Percentiles rank a stretch among this genome's conserved stretches.
These are phyloP conservation scores for Colletotrichum sp. DNA, from an alignment of 2,329 filamentous ascomycete species.

Conservation along the genomic window DNA sequence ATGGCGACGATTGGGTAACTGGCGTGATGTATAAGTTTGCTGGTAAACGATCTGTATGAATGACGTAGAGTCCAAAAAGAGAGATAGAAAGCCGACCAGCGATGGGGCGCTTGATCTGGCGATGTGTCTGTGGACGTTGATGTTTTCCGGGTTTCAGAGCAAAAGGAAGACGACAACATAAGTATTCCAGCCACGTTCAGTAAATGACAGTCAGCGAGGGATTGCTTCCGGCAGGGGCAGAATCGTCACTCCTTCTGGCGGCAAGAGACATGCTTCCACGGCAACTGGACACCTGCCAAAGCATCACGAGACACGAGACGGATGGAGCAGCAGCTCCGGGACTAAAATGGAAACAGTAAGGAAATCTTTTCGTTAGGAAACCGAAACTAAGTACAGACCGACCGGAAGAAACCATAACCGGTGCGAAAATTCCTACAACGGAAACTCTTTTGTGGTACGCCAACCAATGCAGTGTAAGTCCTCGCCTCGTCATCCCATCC, in stretches of 20 bases:
- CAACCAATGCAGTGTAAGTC: conserved; percentile 55
- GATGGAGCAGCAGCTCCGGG: neutral
- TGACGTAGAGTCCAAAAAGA: conserved; percentile 4
- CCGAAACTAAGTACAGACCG: conserved; percentile 17
- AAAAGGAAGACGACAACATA: neutral
- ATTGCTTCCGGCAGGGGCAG: neutral
- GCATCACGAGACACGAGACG: neutral
- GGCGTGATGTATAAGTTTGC: neutral
- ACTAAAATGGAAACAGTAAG: neutral
- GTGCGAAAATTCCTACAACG: conserved; percentile 22
- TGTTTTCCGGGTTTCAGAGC: neutral
- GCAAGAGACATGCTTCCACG: neutral
- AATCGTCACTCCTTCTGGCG: accelerated
- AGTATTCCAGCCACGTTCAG: neutral
- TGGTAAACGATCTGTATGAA: neutral
- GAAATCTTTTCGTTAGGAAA: conserved; percentile 10
- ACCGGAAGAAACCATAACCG: conserved; percentile 21
- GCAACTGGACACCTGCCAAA: neutral
- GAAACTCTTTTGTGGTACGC: conserved; percentile 48
- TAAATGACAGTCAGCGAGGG: no score
- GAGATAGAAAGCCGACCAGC: neutral
- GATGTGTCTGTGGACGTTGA: neutral
- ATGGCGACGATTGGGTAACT: neutral
- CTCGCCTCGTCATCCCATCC: conserved; percentile 54
- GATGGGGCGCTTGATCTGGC: neutral